phyloP scores from a whole-genome alignment of 169 alveolate species.

The Cryptosporidium sp. region DNA sequence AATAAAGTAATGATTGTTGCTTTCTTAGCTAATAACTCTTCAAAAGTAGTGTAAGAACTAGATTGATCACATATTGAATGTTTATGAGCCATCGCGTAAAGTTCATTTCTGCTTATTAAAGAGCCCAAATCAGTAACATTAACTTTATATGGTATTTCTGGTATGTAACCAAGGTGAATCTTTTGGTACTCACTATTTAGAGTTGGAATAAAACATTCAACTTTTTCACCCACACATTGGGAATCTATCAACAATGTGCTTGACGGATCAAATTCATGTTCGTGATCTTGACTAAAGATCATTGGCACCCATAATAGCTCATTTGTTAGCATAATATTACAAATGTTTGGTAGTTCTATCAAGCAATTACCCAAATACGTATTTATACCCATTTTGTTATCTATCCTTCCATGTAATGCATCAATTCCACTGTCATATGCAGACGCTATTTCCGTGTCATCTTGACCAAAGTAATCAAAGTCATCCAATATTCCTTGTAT shows the following conservation, averaged over 20 bases:
- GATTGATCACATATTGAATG: conserved; percentile 24
- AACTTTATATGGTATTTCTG: conserved; percentile 18
- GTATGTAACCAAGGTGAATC: conserved; percentile 54
- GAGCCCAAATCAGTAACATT: conserved; percentile 16
- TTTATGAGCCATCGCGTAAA: neutral
- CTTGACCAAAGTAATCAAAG: conserved; percentile 16
- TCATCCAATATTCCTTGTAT: conserved; percentile 31
- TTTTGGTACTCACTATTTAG: conserved; percentile 34
- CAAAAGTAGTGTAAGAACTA: conserved; percentile 49
- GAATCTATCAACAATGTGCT: neutral
- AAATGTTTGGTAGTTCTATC: conserved; percentile 28
- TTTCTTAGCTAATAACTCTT: conserved; percentile 53
- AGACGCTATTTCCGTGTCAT: neutral
- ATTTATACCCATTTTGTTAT: neutral
- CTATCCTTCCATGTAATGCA: neutral
- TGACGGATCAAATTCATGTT: conserved; percentile 14
- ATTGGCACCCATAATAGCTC: conserved; percentile 58
- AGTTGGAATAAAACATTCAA: conserved; percentile 22
- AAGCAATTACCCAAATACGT: conserved; percentile 21
- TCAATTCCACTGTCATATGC: neutral
- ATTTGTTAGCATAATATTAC: neutral
- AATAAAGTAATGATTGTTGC: conserved; percentile 30
- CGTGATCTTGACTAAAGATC: neutral
- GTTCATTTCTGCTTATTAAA: neutral
- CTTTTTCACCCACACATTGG: neutral